Evolutionary conservation across 1,284 basidiomycete genomes (phyloP), one percentile per base, ranked within the genome.

Genomic region (Bjerkandera adusta): DNA sequence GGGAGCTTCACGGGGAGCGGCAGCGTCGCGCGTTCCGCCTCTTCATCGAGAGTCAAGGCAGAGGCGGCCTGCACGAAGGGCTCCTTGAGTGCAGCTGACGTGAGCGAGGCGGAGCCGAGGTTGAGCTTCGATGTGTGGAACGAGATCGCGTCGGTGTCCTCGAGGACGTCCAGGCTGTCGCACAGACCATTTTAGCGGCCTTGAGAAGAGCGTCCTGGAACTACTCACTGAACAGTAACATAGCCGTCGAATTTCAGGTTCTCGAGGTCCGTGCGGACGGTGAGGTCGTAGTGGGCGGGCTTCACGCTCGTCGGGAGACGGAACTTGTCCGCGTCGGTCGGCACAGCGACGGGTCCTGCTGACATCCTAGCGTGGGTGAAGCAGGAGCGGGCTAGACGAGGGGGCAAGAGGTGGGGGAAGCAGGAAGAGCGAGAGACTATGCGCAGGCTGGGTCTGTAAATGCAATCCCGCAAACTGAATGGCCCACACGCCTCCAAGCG

Each of bases 221-320:
- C 29, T 6, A 67, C 77, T 47, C 48, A 83, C 88, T 76, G 71
- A 59, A 93, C 81, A 57, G 83, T 81, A 25, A 85, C 89, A 48
- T 87, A 76, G 34, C 95, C 95, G 32, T 82, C 75, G 63, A 94
- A 97, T 16, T 68, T 76, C 43, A 81, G 73, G 20, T 76, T 75
- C 51, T 87, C 76, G 43, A 97, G 77, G 68, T 96, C 89, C 3
- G 94, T 95, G 64, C 79, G 85, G 67, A 96, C 73, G 39, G 82
- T 85, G 43, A 97, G 67, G 58, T 86, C 89, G 68, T 97, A 97
- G 67, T 95, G 91, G 21, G 69, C 76, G 16, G 92, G 86, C 56
- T 76, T 80, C 49, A 92, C 82, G 57, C 83, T 73, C 8, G 76
- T 77, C 10, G 91, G 91, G 41, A 96, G 79, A 55, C 91, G 83